Conservation (phyloP, 257 asterid genomes). For the Lantana camara region DNA sequence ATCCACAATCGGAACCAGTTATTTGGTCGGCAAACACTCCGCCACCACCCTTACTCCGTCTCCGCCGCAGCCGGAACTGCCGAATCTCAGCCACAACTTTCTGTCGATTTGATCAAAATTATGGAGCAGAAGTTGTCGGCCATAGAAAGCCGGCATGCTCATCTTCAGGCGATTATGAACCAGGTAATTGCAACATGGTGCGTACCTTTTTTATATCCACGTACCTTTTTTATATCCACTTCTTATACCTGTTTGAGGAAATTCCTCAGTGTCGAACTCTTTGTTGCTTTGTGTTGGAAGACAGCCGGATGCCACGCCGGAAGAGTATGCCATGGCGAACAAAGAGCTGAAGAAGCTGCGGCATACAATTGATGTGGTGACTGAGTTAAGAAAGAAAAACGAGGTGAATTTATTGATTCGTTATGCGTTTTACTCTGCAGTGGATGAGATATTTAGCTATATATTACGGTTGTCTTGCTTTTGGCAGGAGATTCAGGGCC, state of each 20-base stretch:
- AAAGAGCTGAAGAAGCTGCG: slow-evolving; percentile 87
- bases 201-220: not conserved
- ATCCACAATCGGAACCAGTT: slow-evolving; percentile 10
- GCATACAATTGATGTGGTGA: slow-evolving; percentile 53
- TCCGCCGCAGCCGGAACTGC: slow-evolving; percentile 30
- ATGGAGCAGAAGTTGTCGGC: slow-evolving; percentile 77
- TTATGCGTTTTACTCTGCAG: not conserved
- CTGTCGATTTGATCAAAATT: slow-evolving; percentile 68
- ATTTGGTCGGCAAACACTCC: slow-evolving; percentile 1
- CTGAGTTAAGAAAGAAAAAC: slow-evolving; percentile 66
- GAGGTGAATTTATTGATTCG: slow-evolving; percentile 48
- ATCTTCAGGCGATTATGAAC: slow-evolving; percentile 56
- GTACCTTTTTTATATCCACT: not conserved
- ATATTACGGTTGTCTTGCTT: not conserved
- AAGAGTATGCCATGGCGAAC: slow-evolving; percentile 72
- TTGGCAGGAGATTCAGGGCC: slow-evolving; percentile 73
- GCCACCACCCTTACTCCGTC: slow-evolving; percentile 38
- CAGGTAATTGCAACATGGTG: slow-evolving; percentile 48
- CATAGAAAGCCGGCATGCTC: slow-evolving; percentile 59
- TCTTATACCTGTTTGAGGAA: slow-evolving; percentile 29
- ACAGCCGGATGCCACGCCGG: slow-evolving; percentile 79
- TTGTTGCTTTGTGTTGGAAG: slow-evolving; percentile 37
- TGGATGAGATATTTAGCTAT: not conserved
- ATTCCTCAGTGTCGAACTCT: slow-evolving; percentile 21
- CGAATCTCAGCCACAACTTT: slow-evolving; percentile 55